Percentiles rank a stretch among this genome's conserved stretches.
Conservation (phyloP, 306 rosid genomes). For the Sechiopsis laciniata region DNA sequence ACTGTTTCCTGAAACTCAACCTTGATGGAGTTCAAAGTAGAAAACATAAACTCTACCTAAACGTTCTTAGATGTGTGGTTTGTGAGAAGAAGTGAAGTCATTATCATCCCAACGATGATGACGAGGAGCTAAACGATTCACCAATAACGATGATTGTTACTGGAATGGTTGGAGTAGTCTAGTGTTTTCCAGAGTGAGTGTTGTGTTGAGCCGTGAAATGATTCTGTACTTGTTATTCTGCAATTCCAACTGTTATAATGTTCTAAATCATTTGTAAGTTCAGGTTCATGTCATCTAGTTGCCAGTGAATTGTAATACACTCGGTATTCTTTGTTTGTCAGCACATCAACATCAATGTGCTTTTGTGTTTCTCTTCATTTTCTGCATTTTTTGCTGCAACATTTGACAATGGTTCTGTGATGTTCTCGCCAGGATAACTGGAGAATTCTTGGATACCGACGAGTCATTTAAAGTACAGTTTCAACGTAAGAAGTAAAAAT, state of each 20-base stretch:
- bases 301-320: neutral
- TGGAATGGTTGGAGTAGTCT: neutral
- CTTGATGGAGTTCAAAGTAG: neutral
- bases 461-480: slow-evolving; percentile 7
- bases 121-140: neutral
- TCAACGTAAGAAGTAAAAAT: neutral
- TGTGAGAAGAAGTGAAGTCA: neutral
- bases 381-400: neutral
- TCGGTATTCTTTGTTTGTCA: neutral
- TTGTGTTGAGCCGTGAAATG: neutral
- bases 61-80: neutral
- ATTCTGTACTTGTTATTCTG: neutral
- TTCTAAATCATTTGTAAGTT: neutral
- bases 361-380: neutral
- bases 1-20: neutral
- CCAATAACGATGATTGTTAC: neutral
- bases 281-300: neutral
- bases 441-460: slow-evolving; percentile 42
- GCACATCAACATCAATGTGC: neutral
- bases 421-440: slow-evolving; percentile 57
- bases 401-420: neutral
- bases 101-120: neutral
- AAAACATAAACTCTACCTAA: neutral
- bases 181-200: neutral
- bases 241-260: neutral